Base-by-base conservation (phyloP, 768 basidiomycete species). In the Roridomyces roridus region DNA sequence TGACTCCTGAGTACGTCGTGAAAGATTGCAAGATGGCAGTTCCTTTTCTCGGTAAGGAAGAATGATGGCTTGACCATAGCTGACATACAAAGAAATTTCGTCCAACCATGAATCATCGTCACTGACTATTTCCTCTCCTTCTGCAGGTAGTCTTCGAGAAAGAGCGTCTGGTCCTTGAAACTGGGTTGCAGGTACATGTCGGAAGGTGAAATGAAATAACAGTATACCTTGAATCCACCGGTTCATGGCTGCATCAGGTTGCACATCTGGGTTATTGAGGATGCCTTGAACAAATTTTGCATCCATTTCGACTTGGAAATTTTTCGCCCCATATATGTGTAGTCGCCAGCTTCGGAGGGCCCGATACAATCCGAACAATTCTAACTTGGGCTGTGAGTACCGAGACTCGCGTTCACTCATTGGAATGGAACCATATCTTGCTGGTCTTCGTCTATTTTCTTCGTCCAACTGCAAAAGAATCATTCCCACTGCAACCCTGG, bases 151-250 rank as follows among this genome's bases (percentile, higher is more conserved):
- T 37, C 64, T 44, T 39, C 69, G 28, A 4, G 77, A 77, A 15
- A 78, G 46, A 0, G 58, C 74, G 60, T 77, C 76, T 5, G 77
- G 72, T 8, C 70, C 74, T 46, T 54, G 55, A 50, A 72, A 71
- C 28, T 50, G 45, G 0, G 59, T 55, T 5, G 62, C 74, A 0
- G 74, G 76, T 1, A 78, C 66, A 46, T 78, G 75, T 3, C 59
- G 25, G 0, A 78, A 51, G 15, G 57, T 56, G 40, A 78, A 77
- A 48, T 74, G 51, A 49, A 72, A 76, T 21, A 69, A 21, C 1
- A 72, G 49, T 5, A 76, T 74, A 15, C 64, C 69, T 36, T 67
- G 63, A 31, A 75, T 70, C 76, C 74, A 75, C 11, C 65, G 44
- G 45, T 76, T 76, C 4, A 75, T 64, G 0, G 70, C 55, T 0